Evolutionary conservation across 306 rosid genomes (phyloP).

Genomic region (Vigna mungo): DNA sequence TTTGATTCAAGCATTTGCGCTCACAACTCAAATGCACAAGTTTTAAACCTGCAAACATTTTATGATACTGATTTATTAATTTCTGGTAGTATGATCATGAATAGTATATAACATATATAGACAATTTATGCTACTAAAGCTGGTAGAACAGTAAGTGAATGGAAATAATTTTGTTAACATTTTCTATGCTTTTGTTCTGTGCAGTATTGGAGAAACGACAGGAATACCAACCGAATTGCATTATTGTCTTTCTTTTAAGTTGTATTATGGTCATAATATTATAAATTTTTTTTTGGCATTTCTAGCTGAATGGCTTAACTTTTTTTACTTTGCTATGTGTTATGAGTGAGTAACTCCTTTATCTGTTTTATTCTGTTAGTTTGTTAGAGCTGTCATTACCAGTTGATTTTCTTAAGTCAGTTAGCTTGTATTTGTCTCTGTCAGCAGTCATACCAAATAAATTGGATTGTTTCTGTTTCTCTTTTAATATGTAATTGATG

Average conservation of each 20-base stretch:
- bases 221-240: slow-evolving; percentile 32
- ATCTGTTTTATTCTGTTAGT: no score
- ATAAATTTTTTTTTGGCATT: no score
- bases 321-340: no score
- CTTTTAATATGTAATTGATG: slow-evolving; percentile 34
- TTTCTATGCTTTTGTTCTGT: slow-evolving; percentile 14
- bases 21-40: slow-evolving; percentile 2
- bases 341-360: no score
- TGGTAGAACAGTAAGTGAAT: slow-evolving; percentile 17
- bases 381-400: no score
- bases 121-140: slow-evolving; percentile 22
- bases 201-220: slow-evolving; percentile 6
- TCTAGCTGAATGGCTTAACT: no score
- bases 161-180: background rate
- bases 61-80: slow-evolving; percentile 20
- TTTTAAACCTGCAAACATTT: slow-evolving; percentile 2
- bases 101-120: slow-evolving; percentile 1
- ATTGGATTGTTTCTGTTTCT: slow-evolving; percentile 36
- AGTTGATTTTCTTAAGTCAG: no score
- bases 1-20: slow-evolving; percentile 26
- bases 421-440: no score
- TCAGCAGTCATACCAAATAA: background rate
- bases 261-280: slow-evolving; percentile 5
- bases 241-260: background rate
- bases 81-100: slow-evolving; percentile 33